Evolutionary conservation across 805 yeast genomes (phyloP).

Genomic region (Kluyveromyces lactis): DNA sequence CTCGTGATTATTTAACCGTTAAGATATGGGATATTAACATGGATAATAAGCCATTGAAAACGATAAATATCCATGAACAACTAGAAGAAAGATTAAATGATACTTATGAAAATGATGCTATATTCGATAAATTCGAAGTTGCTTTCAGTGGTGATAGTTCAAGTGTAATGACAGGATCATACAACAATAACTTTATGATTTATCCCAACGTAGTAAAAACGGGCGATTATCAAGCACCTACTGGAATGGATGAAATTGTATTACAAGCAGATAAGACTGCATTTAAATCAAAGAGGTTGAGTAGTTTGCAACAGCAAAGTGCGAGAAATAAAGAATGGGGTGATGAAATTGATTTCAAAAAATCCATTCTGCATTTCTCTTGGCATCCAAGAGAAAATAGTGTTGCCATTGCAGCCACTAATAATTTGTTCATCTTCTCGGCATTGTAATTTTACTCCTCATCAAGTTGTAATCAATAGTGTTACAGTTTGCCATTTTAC

Average conservation of each 20-base stretch:
- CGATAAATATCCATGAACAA: constrained; percentile 93
- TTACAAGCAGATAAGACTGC: constrained; percentile 98
- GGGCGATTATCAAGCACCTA: constrained; percentile 12
- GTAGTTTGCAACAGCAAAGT: constrained; percentile 36
- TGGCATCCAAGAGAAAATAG: constrained; percentile 98
- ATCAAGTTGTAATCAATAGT: background rate
- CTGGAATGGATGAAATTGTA: constrained; percentile 48
- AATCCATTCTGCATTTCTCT: constrained; percentile 87
- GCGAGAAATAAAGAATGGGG: constrained; percentile 38
- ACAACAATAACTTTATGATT: constrained; percentile 94
- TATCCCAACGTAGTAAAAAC: constrained; percentile 71
- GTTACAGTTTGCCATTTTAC: background rate
- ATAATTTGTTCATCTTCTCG: constrained; percentile 80
- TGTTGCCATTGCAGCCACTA: constrained; percentile 97
- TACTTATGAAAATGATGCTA: constrained; percentile 96
- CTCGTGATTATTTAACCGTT: constrained; percentile 94
- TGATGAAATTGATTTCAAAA: constrained; percentile 86
- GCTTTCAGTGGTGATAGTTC: constrained; percentile 89
- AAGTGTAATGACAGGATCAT: constrained; percentile 93
- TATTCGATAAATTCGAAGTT: constrained; percentile 96
- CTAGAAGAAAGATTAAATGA: constrained; percentile 89
- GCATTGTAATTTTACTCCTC: constrained; percentile 39
- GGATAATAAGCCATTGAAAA: constrained; percentile 91
- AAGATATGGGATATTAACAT: constrained; percentile 97
- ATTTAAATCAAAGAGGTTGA: constrained; percentile 50